Base-by-base conservation (phyloP, 2,329 filamentous ascomycete species). In the Clonostachys chloroleuca region DNA sequence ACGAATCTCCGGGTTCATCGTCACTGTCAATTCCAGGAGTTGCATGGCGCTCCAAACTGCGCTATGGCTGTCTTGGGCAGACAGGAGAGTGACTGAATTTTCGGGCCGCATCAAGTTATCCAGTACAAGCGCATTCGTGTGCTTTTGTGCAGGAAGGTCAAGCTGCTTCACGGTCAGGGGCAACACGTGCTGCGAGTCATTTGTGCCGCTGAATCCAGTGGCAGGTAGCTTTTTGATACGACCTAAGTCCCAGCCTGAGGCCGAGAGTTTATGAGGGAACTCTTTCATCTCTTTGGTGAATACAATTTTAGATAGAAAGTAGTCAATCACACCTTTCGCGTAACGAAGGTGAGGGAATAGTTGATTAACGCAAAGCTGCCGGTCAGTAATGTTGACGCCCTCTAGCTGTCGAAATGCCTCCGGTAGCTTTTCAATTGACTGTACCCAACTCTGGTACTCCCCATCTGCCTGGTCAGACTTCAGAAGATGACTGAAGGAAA, bases 131-230 rank as follows among this genome's bases (percentile, higher is more conserved):
- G 83, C 83, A 48, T 83, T 87, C 0, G 83, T 87, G 42, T 85
- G 79, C 0, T 63, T 55, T 0, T 87, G 68, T 0, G 67, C 60
- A 0, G 69, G 63, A 0, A 89, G 68, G 49, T 89, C 83, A 0
- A 78, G 62, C 45, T 89, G 84, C 17, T 66, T 59, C 17, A 89
- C 80, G 0, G 72, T 81, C n/a, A 81, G 59, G 0, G 86, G 86
- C 0, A 89, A 61, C 34, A 86, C 68, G 0, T 63, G 65, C 36
- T 75, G 70, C 17, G 78, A 81, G 56, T 89, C 86, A 41, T 87
- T 89, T 0, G 86, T 89, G 0, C 86, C 86, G 8, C 81, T 86
- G 57, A 91, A 90, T 0, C 86, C 86, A 0, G 84, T 87, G 0
- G 83, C 86, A 2, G 74, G 40, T 12, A 33, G 42, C n/a, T 17